Evolutionary conservation across 176 grass and related monocot genomes (phyloP).

Genomic region (Aegilops sharonensis): DNA sequence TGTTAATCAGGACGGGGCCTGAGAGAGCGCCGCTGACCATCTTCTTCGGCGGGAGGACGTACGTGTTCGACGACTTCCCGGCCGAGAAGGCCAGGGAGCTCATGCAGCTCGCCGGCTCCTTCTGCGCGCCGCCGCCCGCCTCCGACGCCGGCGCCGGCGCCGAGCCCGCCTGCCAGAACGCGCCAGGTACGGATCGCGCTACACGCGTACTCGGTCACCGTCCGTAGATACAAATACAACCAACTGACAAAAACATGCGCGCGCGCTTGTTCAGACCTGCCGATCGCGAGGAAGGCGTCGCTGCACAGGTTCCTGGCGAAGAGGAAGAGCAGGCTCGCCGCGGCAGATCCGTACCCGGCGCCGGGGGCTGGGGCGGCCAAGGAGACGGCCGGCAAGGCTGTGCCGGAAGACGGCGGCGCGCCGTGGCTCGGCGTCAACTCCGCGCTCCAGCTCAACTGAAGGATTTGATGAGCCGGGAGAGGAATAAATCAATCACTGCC

Average conservation of each 20-base stretch:
- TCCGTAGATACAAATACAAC: too few species aligned
- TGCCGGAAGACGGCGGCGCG: slow-evolving; percentile 6
- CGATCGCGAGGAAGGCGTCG: slow-evolving; percentile 85
- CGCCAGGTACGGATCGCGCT: slow-evolving; percentile 19
- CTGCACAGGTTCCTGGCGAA: slow-evolving; percentile 87
- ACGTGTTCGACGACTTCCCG: slow-evolving; percentile 79
- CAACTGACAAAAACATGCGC: not conserved
- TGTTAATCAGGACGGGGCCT: slow-evolving; percentile 20
- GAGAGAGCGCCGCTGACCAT: slow-evolving; percentile 65
- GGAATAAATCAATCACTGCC: not conserved
- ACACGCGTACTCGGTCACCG: too few species aligned
- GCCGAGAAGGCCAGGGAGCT: slow-evolving; percentile 66
- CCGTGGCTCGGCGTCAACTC: slow-evolving; percentile 40
- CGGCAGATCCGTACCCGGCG: slow-evolving; percentile 30
- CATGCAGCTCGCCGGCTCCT: slow-evolving; percentile 54
- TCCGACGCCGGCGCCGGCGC: not conserved
- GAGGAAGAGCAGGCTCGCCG: slow-evolving; percentile 56
- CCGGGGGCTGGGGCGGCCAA: not conserved
- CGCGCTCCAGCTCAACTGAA: slow-evolving; percentile 24
- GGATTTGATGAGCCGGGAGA: not conserved
- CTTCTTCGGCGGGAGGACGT: slow-evolving; percentile 64
- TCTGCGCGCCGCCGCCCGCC: not conserved
- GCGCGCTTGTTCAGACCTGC: slow-evolving; percentile 54
- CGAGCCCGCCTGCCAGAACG: not conserved
- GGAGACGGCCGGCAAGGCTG: not conserved